Base-by-base conservation (phyloP, 352 stramenopile species). In the Phytophthora crassamura region DNA sequence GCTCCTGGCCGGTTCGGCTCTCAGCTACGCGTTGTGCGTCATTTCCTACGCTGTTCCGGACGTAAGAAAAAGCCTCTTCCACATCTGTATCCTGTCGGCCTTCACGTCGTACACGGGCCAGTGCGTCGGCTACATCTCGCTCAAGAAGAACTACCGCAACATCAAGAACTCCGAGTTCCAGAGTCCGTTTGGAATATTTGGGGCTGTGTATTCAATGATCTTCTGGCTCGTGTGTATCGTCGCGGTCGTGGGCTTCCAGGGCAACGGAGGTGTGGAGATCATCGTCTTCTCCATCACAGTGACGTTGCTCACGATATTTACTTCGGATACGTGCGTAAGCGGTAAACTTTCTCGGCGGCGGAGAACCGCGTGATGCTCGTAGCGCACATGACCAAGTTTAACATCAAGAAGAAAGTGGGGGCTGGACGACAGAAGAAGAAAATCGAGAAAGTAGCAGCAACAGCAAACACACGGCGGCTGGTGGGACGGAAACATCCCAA, bases 321-420 rank as follows among this genome's bases (percentile, higher is more conserved):
- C 50, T 68, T 69, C 38, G 36, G 22, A 2, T 75, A 78, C 48
- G 63, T 69, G 7, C 64, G 64, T 1, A 55, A 63, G 14, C 55
- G 62, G 5, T 69, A 78, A 42, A 74, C 59, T 0, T 72, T 80
- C 30, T 80, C 72, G 2, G 50, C 60, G 1, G 59, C 78, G 32
- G 73, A 81, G 58, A 69, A 70, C 55, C 67, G 63, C 14, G 46
- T 76, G 11, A 48, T 81, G 40, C 59, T 81, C n/a, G 64, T 77
- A 35, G 73, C 73, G 0, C 65, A 81, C 18, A 66, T 81, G 20
- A 75, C 58, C 7, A 72, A 75, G 47, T 72, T 73, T 38, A 73
- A 69, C 35, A 36, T 55, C 33, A 71, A 71, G 11, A 64, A 64
- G 22, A 25, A 25, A 25, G 22, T 25, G 2, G 22, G 1, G 22